Evolutionary conservation across 2,329 filamentous ascomycete genomes (phyloP).

Genomic region (Corinectria fuckeliana): DNA sequence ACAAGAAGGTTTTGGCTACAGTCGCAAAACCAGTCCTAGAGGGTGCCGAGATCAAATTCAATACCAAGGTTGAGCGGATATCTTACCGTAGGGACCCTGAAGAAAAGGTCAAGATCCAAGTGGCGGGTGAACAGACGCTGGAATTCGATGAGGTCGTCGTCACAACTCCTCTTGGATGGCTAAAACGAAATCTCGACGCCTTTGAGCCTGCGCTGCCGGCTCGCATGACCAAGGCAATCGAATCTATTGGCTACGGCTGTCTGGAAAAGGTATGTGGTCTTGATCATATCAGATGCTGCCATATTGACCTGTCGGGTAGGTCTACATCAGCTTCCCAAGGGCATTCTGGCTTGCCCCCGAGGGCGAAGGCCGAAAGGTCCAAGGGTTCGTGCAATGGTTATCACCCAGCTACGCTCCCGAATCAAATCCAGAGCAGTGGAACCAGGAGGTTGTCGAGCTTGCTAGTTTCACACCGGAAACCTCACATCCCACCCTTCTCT

Average conservation of each 20-base stretch:
- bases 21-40: constrained; percentile 64
- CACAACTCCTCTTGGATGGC: constrained; percentile 72
- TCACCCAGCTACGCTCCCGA: constrained; percentile 69
- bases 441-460: constrained; percentile 79
- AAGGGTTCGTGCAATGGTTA: constrained; percentile 79
- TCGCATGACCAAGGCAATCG: constrained; percentile 65
- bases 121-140: constrained; percentile 51
- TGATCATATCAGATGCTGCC: background rate
- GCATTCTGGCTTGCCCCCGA: constrained; percentile 73
- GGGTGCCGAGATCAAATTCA: constrained; percentile 60
- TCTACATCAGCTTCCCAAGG: constrained; percentile 72
- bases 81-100: constrained; percentile 34
- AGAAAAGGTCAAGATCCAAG: constrained; percentile 51
- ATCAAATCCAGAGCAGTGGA: constrained; percentile 70
- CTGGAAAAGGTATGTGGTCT: constrained; percentile 66
- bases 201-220: constrained; percentile 68
- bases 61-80: constrained; percentile 56
- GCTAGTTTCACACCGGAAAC: constrained; percentile 64
- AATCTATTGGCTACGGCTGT: constrained; percentile 71
- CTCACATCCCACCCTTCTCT: constrained; percentile 82
- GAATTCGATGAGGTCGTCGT: constrained; percentile 73
- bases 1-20: constrained; percentile 62
- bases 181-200: constrained; percentile 64
- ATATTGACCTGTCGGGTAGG: constrained; percentile 38
- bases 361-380: constrained; percentile 49